Evolutionary conservation across 805 yeast genomes (phyloP).

Genomic region (Brettanomyces anomalus): DNA sequence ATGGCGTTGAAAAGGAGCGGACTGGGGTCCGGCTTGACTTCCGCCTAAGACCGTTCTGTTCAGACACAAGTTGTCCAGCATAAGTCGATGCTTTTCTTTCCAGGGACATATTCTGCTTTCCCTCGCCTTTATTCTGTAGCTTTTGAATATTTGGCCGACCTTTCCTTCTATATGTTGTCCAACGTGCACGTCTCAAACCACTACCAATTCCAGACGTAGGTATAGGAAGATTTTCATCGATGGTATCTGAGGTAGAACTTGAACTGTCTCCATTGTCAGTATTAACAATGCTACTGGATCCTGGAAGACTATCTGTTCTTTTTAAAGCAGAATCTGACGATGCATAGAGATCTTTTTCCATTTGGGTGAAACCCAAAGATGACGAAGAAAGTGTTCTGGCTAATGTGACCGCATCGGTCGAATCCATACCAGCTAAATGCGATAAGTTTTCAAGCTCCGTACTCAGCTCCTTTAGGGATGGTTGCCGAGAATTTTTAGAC

Average conservation of each 20-base stretch:
- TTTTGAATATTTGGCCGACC: constrained; percentile 7
- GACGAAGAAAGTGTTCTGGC: constrained; percentile 73
- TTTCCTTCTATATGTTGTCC: constrained; percentile 41
- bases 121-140: not conserved
- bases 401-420: constrained; percentile 73
- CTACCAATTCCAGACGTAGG: constrained; percentile 10
- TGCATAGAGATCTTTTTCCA: constrained; percentile 36
- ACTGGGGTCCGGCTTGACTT: too few species aligned
- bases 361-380: constrained; percentile 49
- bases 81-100: too few species aligned
- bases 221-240: constrained; percentile 5
- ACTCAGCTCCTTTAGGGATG: constrained; percentile 64
- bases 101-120: too few species aligned
- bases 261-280: not conserved
- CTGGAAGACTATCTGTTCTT: not conserved
- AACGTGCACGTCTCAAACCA: constrained; percentile 35
- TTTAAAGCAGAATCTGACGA: constrained; percentile 1
- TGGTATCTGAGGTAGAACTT: not conserved
- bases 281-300: not conserved
- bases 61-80: too few species aligned
- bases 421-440: constrained; percentile 67
- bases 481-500: constrained; percentile 23
- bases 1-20: too few species aligned
- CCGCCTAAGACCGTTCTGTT: too few species aligned
- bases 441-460: constrained; percentile 67